Conservation (phyloP, 1,284 basidiomycete species). For the Moesziomyces parantarcticus region DNA sequence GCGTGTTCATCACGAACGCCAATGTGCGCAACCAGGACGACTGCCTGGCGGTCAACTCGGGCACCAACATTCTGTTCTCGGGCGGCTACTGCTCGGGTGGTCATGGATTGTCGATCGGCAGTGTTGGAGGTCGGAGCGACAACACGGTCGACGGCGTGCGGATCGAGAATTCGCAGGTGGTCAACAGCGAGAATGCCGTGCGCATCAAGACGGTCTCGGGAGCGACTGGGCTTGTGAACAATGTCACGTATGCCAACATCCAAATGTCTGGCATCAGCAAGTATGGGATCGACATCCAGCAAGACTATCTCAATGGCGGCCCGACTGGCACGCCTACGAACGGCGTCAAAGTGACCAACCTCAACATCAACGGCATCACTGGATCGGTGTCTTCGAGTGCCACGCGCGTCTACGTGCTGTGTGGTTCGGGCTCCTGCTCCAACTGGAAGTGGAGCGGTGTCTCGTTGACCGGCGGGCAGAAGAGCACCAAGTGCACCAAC, state of each 20-base stretch:
- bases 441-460: conserved; percentile 23
- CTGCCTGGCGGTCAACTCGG: conserved; percentile 42
- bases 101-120: conserved; percentile 46
- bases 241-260: conserved; percentile 34
- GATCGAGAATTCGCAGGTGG: conserved; percentile 20
- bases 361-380: conserved; percentile 22
- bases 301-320: conserved; percentile 37
- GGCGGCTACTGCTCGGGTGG: conserved; percentile 28
- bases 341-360: conserved; percentile 36
- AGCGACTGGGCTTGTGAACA: conserved; percentile 32
- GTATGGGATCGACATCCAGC: conserved; percentile 38
- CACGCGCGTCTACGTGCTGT: conserved; percentile 21
- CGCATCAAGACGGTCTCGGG: conserved; percentile 43
- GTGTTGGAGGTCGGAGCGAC: conserved; percentile 30
- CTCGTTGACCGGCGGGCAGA: conserved; percentile 14
- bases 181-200: conserved; percentile 23
- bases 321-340: conserved; percentile 24
- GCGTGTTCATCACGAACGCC: conserved; percentile 22
- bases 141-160: conserved; percentile 33
- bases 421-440: conserved; percentile 22
- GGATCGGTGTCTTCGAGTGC: conserved; percentile 19
- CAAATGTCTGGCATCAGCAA: conserved; percentile 17
- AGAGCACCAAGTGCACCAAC: conserved; percentile 17
- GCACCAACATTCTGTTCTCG: conserved; percentile 23
- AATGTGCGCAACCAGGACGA: conserved; percentile 39